Conservation (phyloP, 129 eudicot genomes). For the Helianthus tuberosus region DNA sequence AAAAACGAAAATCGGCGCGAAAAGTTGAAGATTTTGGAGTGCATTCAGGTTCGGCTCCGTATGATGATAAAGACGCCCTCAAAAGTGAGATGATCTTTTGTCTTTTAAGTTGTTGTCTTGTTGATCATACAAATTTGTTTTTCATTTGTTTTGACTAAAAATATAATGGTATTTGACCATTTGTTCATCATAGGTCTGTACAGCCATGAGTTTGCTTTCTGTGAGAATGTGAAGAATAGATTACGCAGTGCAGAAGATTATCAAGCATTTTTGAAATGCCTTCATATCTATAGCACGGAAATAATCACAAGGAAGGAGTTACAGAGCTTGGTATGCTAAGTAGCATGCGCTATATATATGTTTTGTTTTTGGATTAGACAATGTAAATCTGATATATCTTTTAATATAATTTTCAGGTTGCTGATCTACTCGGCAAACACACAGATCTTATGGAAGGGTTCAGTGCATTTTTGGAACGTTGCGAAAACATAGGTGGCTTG, state of each 20-base stretch:
- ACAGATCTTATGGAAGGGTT: constrained; percentile 98
- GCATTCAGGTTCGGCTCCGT: constrained; percentile 48
- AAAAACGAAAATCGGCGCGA: constrained; percentile 74
- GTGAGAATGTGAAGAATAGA: constrained; percentile 93
- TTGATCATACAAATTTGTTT: constrained; percentile 14
- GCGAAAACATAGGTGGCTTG: constrained; percentile 78
- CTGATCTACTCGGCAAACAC: constrained; percentile 91
- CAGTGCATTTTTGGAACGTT: constrained; percentile 83
- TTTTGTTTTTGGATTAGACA: too few species aligned
- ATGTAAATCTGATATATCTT: constrained; percentile 2
- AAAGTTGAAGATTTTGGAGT: constrained; percentile 83
- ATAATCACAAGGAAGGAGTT: constrained; percentile 89
- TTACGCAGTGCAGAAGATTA: constrained; percentile 84
- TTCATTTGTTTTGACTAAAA: not conserved
- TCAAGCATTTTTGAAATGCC: constrained; percentile 98
- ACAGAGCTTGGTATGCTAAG: constrained; percentile 75
- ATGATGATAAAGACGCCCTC: constrained; percentile 72
- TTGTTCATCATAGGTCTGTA: constrained; percentile 60
- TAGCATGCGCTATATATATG: not conserved
- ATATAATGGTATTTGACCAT: constrained; percentile 9
- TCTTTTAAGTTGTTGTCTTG: constrained; percentile 1
- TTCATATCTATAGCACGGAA: constrained; percentile 95
- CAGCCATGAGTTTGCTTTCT: constrained; percentile 79
- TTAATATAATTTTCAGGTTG: constrained; percentile 55
- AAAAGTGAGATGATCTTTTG: constrained; percentile 67